Percentiles rank a stretch among this genome's conserved stretches.
phyloP scores from a whole-genome alignment of 1,139 yeast species.

The Tardiomyces digboiensis region DNA sequence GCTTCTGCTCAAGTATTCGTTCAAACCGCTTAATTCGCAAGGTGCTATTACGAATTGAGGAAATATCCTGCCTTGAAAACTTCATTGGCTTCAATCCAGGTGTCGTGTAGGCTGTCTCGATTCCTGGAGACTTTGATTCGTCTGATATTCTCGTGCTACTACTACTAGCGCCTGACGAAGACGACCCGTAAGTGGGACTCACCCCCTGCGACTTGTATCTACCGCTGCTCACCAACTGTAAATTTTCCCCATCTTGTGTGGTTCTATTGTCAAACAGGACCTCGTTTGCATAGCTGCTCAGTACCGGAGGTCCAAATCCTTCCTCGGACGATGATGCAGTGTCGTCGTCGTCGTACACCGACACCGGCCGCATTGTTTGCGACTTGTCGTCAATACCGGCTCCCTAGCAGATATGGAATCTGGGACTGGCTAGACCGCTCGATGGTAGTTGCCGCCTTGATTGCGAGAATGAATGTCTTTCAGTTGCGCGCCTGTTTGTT shows the following conservation, averaged over 20 bases:
- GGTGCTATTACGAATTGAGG: not conserved
- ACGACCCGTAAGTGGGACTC: not conserved
- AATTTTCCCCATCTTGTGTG: not conserved
- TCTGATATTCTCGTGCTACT: too few relatives aligned
- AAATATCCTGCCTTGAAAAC: not conserved
- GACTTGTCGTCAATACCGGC: too few relatives aligned
- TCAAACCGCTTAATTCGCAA: not conserved
- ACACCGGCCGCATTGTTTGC: slow-evolving; percentile 2
- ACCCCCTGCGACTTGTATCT: too few relatives aligned
- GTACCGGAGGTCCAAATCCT: slow-evolving; percentile 52
- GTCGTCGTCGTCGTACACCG: slow-evolving; percentile 13
- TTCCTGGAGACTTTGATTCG: not conserved
- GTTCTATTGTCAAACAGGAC: slow-evolving; percentile 26
- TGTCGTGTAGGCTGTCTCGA: not conserved
- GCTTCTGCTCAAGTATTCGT: not conserved
- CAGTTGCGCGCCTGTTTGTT: too few relatives aligned
- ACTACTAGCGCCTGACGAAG: not conserved
- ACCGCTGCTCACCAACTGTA: too few relatives aligned
- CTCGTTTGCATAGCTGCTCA: slow-evolving; percentile 47
- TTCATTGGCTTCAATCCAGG: not conserved
- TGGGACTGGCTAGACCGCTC: too few relatives aligned
- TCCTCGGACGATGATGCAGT: slow-evolving; percentile 31
- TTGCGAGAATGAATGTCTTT: too few relatives aligned
- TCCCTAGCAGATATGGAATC: too few relatives aligned
- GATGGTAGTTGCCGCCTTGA: too few relatives aligned